Base-by-base conservation (phyloP, 176 grass and related monocot genomes). In the Calamus simplicifolius region DNA sequence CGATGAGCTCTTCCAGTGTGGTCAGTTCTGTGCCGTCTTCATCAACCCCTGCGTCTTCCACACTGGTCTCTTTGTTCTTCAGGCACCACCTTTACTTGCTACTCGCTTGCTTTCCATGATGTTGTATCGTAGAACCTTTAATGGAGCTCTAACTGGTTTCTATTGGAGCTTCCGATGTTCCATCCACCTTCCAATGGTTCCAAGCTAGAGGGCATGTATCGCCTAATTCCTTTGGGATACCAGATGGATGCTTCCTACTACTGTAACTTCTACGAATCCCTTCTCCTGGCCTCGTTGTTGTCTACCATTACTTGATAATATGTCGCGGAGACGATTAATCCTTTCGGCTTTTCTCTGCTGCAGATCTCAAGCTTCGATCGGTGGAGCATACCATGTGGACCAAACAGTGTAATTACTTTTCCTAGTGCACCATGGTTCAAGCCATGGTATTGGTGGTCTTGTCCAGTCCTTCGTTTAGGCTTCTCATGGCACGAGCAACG, bases 391-490 rank as follows among this genome's bases (percentile, higher is more conserved):
- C 89, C 89, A 1, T 95, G 89, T 69, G 89, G 89, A 53, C 89
- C 89, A 0, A 95, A 95, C 73, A 95, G 85, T 51, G 89, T 95
- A 17, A 79, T 95, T 52, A 95, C 89, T 55, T 95, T 95, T 68
- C 89, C 89, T 1, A 89, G 89, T 38, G 89, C 89, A 29, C 89
- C 85, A 51, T 95, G 85, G 89, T 77, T 95, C 54, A 95, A 95
- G 71, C 89, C 89, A 77, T 95, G 89, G 89, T 95, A 95, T 60
- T 95, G 89, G 89, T 95, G 85, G 89, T 85, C 89, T 77, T 95
- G 89, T 85, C 89, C 90, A 29, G 70, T 95, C 38, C 68, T 95
- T 56, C 90, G 85, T 60, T 72, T 95, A 54, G 90, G 90, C 10
- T 70, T 95, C 48, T 89, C 85, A 50, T 95, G 90, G 90, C 90